Percentiles rank a stretch among this genome's conserved stretches.
phyloP scores from a whole-genome alignment of 129 eudicot genomes.

The Flaveria ramosissima region DNA sequence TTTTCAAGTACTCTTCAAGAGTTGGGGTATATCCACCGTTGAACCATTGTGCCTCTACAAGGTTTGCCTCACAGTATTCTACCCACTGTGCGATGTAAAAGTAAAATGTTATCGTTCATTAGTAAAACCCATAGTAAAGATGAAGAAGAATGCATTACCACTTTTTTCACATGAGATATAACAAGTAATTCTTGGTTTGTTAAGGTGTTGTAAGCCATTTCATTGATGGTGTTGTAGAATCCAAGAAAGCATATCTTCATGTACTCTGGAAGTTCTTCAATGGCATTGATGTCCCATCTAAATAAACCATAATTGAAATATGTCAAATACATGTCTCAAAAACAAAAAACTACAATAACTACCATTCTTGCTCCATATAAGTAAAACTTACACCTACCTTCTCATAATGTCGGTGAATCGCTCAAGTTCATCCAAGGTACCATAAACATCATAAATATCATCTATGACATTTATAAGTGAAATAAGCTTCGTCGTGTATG shows the following conservation, averaged over 20 bases:
- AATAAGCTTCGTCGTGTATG: background rate
- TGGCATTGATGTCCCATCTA: slow-evolving; percentile 44
- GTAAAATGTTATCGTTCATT: background rate
- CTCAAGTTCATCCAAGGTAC: slow-evolving; percentile 12
- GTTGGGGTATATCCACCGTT: slow-evolving; percentile 36
- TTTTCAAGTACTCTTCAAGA: slow-evolving; percentile 39
- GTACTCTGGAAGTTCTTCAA: slow-evolving; percentile 40
- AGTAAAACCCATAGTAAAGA: background rate
- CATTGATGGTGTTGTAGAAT: slow-evolving; percentile 35
- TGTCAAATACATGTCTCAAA: background rate
- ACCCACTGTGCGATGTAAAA: slow-evolving; percentile 34
- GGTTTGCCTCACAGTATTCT: slow-evolving; percentile 35
- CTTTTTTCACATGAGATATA: slow-evolving; percentile 30
- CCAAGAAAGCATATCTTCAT: slow-evolving; percentile 43
- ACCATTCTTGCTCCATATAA: background rate
- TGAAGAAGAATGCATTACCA: slow-evolving; percentile 17
- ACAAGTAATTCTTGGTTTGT: slow-evolving; percentile 30
- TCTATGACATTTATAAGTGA: slow-evolving; percentile 3
- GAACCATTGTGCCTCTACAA: slow-evolving; percentile 49
- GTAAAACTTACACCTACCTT: background rate
- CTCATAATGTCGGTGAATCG: background rate
- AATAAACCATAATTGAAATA: background rate
- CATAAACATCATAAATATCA: slow-evolving; percentile 7
- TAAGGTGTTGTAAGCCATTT: slow-evolving; percentile 32
- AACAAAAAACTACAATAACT: background rate